These are phyloP conservation scores for Astrocystis sublimbata DNA, from an alignment of 495 filamentous ascomycete species.

Conservation along the genomic window DNA sequence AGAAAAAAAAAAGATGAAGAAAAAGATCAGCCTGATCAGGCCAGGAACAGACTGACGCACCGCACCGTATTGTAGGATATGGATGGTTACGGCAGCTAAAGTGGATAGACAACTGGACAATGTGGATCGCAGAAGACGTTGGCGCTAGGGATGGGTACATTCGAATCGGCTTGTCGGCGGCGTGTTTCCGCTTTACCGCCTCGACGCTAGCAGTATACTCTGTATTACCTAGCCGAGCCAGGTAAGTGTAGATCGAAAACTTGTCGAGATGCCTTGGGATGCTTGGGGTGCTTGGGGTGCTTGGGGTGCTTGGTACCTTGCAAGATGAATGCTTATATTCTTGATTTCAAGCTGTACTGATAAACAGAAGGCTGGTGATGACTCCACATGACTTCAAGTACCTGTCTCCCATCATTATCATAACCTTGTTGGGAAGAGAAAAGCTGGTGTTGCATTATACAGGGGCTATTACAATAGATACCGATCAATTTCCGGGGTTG, in stretches of 20 bases:
- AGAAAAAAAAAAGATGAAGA: too few species aligned
- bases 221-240: neutral
- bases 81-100: constrained; percentile 12
- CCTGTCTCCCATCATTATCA: neutral
- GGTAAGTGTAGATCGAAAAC: neutral
- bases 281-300: too few species aligned
- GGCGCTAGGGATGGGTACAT: constrained; percentile 7
- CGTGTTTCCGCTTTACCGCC: constrained; percentile 7
- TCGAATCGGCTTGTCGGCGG: constrained; percentile 3
- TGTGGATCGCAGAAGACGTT: constrained; percentile 11
- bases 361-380: too few species aligned
- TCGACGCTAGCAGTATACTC: neutral
- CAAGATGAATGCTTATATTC: too few species aligned
- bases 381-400: too few species aligned
- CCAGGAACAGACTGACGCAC: too few species aligned
- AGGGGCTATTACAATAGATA: neutral
- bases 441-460: neutral
- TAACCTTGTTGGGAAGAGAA: neutral
- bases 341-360: neutral
- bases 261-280: neutral
- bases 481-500: neutral
- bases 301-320: too few species aligned
- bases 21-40: too few species aligned
- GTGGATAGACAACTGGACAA: neutral
- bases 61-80: neutral